Evolutionary conservation across 2,329 filamentous ascomycete species (phyloP).

Genomic region (Coccinonectria pachysandricola): DNA sequence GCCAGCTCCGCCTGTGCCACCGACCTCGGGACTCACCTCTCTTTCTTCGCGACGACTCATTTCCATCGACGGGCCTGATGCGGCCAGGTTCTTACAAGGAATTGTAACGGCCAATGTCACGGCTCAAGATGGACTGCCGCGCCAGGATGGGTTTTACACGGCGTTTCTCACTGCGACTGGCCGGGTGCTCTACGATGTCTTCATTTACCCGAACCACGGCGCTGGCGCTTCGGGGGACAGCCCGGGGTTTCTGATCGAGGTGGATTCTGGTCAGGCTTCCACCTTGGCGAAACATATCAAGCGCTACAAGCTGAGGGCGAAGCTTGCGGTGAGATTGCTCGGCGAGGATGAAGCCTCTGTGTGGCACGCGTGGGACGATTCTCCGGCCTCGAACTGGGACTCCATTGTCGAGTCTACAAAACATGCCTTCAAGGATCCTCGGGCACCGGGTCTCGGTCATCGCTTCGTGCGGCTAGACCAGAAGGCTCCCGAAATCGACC

Average conservation of each 20-base stretch:
- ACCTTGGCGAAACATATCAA: slow-evolving; percentile 62
- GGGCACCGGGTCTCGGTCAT: slow-evolving; percentile 46
- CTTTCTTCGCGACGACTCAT: slow-evolving; percentile 72
- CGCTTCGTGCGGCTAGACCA: slow-evolving; percentile 31
- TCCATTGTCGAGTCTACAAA: slow-evolving; percentile 10
- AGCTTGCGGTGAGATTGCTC: slow-evolving; percentile 59
- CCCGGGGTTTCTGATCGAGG: slow-evolving; percentile 60
- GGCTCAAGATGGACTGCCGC: slow-evolving; percentile 24
- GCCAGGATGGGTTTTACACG: slow-evolving; percentile 55
- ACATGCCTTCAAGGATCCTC: slow-evolving; percentile 37
- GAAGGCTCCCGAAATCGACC: slow-evolving; percentile 27
- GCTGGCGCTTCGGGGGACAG: slow-evolving; percentile 15
- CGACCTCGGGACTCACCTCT: slow-evolving; percentile 36
- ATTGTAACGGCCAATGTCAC: slow-evolving; percentile 58
- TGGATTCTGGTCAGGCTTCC: slow-evolving; percentile 58
- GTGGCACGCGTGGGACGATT: slow-evolving; percentile 66
- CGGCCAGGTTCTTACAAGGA: slow-evolving; percentile 78
- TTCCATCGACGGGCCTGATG: slow-evolving; percentile 67
- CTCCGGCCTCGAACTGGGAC: slow-evolving; percentile 13
- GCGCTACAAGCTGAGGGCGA: slow-evolving; percentile 76
- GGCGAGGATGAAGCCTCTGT: slow-evolving; percentile 54
- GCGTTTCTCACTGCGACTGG: slow-evolving; percentile 82
- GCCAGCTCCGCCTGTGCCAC: slow-evolving; percentile 29
- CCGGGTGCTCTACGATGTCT: slow-evolving; percentile 78
- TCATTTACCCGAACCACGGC: slow-evolving; percentile 60